Evolutionary conservation across 805 yeast genomes (phyloP), one percentile per base, ranked within the genome.

Genomic region (Candida insectorum): DNA sequence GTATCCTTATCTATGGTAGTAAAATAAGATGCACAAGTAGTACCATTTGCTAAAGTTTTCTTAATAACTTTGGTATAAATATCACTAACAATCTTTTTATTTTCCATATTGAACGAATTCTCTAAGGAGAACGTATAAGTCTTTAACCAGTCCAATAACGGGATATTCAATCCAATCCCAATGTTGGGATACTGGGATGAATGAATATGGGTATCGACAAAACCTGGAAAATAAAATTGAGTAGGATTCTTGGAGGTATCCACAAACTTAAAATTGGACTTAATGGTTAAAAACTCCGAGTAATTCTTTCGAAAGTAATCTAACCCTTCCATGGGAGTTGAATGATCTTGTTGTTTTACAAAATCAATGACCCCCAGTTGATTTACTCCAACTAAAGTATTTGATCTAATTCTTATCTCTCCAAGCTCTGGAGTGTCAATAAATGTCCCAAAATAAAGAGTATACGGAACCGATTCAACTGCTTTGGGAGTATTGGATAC

Each of bases 81-180:
- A 5, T 65, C 53, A 9, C 58, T 44, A 0, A 96, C 96, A 28
- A 69, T 53, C 1, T 54, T 48, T 15, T 72, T 45, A 41, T 81
- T 75, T 13, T 58, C 62, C 1, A 35, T 18, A 40, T 55, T 47
- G 44, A 86, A 72, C 4, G 84, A 70, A 6, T 84, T 65, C 58
- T 93, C 98, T 36, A 89, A 58, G 1, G 96, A 95, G 66, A 89
- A 93, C 0, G 98, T 93, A 55, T 87, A 88, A 15, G 73, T 77
- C 16, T 77, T 73, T 29, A 93, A 69, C 98, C 98, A 93, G 44
- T 91, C 95, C 36, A 93, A 63, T 26, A 93, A 65, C 2, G 95
- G 91, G 2, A 86, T 68, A 39, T 81, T 81, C 16, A 95, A 89
- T 41, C 94, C 91, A 16, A 93, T 77, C 2, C 73, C 71, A 17